Base-by-base conservation (phyloP, 2,329 filamentous ascomycete species). In the Xylaria multiplex region DNA sequence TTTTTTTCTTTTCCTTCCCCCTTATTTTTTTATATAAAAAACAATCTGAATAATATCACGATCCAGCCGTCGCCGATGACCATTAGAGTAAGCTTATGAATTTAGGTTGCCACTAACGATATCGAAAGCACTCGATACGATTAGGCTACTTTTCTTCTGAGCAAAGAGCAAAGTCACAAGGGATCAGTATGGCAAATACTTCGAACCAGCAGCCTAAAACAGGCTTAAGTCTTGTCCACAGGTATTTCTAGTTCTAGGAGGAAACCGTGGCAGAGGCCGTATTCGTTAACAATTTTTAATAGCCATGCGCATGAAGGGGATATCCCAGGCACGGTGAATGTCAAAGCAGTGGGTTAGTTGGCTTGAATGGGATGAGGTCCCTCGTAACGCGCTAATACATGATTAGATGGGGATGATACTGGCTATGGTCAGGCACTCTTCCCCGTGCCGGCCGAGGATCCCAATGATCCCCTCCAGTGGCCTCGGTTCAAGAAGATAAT, bases 361-460 rank as follows among this genome's bases (percentile, higher is more conserved):
- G 24, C 13, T 40, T 59, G 37, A 37, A 46, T 6, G 6, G 9
- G 2, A 42, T 11, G 16, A 27, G 8, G 2, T 11, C 13, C 42
- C 22, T 49, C n/a, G 4, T 43, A 58, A 3, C 43, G 57, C 40
- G 50, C 42, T 67, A 24, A 59, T 11, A 37, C 22, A 32, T 7
- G 19, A 48, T 30, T 63, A 80, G 86, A 88, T 77, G 86, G 85
- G 52, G 86, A 88, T 70, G 86, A 88, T 69, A 86, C 85, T 0
- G 85, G 79, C 0, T 86, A 86, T 65, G 87, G 87, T 24, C 86
- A 88, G 73, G 86, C 87, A 2, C 79, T 89, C 3, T 89, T 84
- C 69, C 86, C 87, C 1, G 86, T 88, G 0, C 86, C 87, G 1
- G 84, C 86, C 1, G 82, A 87, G 61, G 86, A 88, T 70, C 86